phyloP scores from a whole-genome alignment of 2,329 filamentous ascomycete genomes.

The Plenodomus tracheiphilus region DNA sequence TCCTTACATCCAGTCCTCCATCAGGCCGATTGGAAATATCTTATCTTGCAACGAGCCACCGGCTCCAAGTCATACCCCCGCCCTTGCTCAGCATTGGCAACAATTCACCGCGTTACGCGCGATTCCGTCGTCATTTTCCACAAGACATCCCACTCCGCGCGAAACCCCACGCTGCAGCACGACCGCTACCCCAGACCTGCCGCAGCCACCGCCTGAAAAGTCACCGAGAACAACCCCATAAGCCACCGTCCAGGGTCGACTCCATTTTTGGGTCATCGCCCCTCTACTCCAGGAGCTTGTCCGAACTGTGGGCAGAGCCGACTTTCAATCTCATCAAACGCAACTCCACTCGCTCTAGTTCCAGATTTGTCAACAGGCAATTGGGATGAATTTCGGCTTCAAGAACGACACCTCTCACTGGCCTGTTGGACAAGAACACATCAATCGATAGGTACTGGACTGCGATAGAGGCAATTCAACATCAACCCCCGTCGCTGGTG shows the following conservation, averaged over 20 bases:
- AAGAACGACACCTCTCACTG: conserved; percentile 48
- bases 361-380: conserved; percentile 2
- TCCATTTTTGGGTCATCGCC: too few relatives aligned
- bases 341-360: background rate
- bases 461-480: conserved; percentile 3
- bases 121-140: background rate
- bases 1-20: background rate
- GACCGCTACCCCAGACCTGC: background rate
- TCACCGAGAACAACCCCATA: background rate
- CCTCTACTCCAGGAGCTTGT: background rate
- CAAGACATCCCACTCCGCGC: background rate
- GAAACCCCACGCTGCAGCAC: background rate
- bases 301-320: too few relatives aligned
- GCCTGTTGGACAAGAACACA: conserved; percentile 52
- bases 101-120: background rate
- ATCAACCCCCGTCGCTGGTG: conserved; percentile 20
- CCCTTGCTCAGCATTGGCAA: background rate
- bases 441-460: conserved; percentile 41
- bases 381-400: conserved; percentile 48
- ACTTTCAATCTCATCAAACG: too few relatives aligned
- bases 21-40: background rate
- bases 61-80: background rate
- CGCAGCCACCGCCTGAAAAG: background rate
- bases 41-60: background rate
- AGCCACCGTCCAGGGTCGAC: too few relatives aligned